Evolutionary conservation across 495 filamentous ascomycete species (phyloP), one percentile per base, ranked within the genome.

Genomic region (Podospora comata): DNA sequence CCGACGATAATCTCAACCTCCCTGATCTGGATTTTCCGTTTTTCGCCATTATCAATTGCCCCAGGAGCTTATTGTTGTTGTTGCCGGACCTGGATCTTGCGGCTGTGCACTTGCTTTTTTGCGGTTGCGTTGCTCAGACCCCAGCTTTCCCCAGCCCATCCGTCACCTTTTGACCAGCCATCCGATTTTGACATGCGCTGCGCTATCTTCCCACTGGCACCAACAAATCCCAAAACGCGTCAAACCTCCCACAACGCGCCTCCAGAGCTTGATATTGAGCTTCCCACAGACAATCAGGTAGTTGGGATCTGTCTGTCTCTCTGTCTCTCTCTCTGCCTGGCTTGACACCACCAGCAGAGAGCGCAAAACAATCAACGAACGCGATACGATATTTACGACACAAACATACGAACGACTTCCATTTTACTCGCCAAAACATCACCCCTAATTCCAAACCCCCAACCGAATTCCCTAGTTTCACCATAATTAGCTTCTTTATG

Each of bases 401-500:
- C 39, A 16, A 48, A 5, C 39, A 48, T 16, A 48, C 39, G 39
- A 48, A 48, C 39, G 39, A 18, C 39, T 48, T 48, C 39, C 55
- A 23, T 66, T 48, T 60, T 60, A 5, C 27, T 59, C 26, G 16
- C 53, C 18, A 61, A 26, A 44, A 26, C 57, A 18, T 48, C 32
- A 23, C 18, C 30, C 30, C 65, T 58, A 16, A 48, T 48, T 30
- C 30, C 61, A 18, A 11, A 0, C 34, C 44, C 7, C 11, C 39
- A 67, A 60, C 69, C 62, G 56, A 69, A 65, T 28, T 59, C n/a
- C 58, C 13, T 23, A 57, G 44, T 34, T 32, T 64, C 67, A 19
- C 20, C 54, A 48, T 59, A 39, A 53, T 32, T 48, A 64, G 23
- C 27, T 54, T 32, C 30, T 76, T 73, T 34, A 77, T 78, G 73